Base-by-base conservation (phyloP, 106 monocot genomes). In the Dendrobium officinale region DNA sequence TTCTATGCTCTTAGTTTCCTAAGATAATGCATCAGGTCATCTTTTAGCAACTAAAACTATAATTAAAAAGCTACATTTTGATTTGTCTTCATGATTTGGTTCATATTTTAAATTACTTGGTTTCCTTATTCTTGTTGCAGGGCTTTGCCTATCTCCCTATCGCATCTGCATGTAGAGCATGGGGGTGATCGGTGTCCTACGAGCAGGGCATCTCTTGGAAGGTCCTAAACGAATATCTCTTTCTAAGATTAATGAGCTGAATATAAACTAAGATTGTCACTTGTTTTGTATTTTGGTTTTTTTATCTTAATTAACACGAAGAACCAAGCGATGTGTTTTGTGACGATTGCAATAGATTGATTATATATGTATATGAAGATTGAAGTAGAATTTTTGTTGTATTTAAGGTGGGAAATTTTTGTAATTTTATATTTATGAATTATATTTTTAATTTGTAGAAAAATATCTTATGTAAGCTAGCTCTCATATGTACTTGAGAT, bases 21-120 rank as follows among this genome's bases (percentile, higher is more conserved):
- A 99, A 99, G 83, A 89, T 99, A 45, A 95, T 93, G 92, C 92
- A 99, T 59, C 92, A 95, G 88, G 97, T 92, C 26, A 58, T 78
- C 4, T 9, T 16, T 70, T 0, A 27, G 0, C 27, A 27, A 27
- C 27, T 27, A 0, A 27, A 27, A 27, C 27, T 27, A 27, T 27
- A 27, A 27, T 27, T 27, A 27, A 27, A 27, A 27, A 27, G 27
- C 13, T 70, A 10, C 33, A 11, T 3, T 70, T 9, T 4, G 9
- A 13, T 2, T 33, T 27, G 13, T 31, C 33, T 31, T 70, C n/a
- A 22, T 70, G 68, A 70, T 70, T 44, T 55, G 55, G 13, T 44
- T 44, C 55, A 22, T 42, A 64, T 42, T 27, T 24, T 22, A 68
- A 13, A 42, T 67, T 59, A n/a, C 17, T 20, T n/a, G 8, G 15